Conservation (phyloP, 768 basidiomycete genomes). For the Daedalea quercina region DNA sequence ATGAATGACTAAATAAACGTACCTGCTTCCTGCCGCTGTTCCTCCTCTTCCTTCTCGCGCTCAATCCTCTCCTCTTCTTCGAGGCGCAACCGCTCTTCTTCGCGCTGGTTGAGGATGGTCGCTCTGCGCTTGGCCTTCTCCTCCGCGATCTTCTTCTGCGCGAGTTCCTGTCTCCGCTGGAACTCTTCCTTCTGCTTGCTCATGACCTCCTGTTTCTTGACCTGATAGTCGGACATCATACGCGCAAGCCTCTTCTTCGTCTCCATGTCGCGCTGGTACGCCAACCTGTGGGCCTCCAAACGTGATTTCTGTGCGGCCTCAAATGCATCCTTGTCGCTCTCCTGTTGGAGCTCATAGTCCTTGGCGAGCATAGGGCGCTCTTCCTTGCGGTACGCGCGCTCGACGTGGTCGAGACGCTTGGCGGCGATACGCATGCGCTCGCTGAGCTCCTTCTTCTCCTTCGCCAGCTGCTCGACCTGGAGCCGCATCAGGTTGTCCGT, state of each 20-base stretch:
- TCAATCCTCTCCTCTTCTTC: slow-evolving; percentile 34
- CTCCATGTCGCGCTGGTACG: slow-evolving; percentile 61
- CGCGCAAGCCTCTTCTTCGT: slow-evolving; percentile 70
- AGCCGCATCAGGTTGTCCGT: slow-evolving; percentile 82
- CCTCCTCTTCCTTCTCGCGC: slow-evolving; percentile 35
- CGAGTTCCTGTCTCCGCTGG: slow-evolving; percentile 46
- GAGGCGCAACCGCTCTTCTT: slow-evolving; percentile 40
- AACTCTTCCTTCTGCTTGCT: slow-evolving; percentile 61
- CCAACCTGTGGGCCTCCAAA: slow-evolving; percentile 43
- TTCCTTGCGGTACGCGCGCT: slow-evolving; percentile 91
- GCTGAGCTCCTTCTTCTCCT: slow-evolving; percentile 85
- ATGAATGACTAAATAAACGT: slow-evolving; percentile 2
- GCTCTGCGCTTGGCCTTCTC: slow-evolving; percentile 74
- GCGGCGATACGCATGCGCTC: slow-evolving; percentile 75
- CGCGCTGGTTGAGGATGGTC: slow-evolving; percentile 49
- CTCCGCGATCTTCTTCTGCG: slow-evolving; percentile 67
- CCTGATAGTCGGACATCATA: slow-evolving; percentile 65
- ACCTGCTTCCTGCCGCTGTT: slow-evolving; percentile 46
- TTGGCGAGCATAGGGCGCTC: slow-evolving; percentile 79
- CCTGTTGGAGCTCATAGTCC: slow-evolving; percentile 86
- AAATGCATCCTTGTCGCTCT: slow-evolving; percentile 65
- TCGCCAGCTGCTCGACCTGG: slow-evolving; percentile 93
- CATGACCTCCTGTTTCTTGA: slow-evolving; percentile 45
- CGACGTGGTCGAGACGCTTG: slow-evolving; percentile 92
- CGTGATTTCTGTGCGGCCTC: slow-evolving; percentile 52